Conservation (phyloP, 2,329 filamentous ascomycete genomes). For the Diaporthe citri region DNA sequence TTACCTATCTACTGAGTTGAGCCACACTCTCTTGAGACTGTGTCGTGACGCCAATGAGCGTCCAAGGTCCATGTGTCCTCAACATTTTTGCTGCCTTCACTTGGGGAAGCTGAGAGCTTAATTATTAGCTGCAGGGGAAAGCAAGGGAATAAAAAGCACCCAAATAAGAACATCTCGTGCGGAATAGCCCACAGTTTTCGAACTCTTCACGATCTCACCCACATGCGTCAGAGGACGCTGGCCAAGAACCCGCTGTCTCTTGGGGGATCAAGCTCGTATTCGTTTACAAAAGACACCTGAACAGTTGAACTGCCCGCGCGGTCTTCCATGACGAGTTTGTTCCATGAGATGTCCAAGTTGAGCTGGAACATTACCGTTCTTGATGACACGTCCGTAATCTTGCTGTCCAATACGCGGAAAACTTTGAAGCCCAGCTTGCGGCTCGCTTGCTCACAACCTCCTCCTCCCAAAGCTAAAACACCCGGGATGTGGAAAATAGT, state of each 20-base stretch:
- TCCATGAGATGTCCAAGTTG: background rate
- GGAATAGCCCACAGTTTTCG: background rate
- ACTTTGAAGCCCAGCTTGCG: background rate
- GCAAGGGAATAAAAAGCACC: no score
- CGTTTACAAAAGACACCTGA: background rate
- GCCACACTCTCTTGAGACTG: background rate
- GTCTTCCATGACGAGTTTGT: background rate
- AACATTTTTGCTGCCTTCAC: background rate
- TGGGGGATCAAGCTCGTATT: no score
- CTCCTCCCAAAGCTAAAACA: background rate
- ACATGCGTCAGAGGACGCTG: no score
- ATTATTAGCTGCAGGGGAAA: background rate
- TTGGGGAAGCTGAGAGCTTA: background rate
- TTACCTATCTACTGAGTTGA: accelerated
- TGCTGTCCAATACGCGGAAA: background rate
- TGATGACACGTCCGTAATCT: background rate
- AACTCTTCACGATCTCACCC: background rate
- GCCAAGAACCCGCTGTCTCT: no score
- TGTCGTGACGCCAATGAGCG: background rate
- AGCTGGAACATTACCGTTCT: background rate
- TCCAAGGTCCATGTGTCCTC: background rate
- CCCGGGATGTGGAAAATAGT: background rate
- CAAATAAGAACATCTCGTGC: background rate
- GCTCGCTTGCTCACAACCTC: background rate
- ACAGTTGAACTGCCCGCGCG: background rate